phyloP scores from a whole-genome alignment of 192 early-diverging fungal species.

The Kickxella alabastrina region DNA sequence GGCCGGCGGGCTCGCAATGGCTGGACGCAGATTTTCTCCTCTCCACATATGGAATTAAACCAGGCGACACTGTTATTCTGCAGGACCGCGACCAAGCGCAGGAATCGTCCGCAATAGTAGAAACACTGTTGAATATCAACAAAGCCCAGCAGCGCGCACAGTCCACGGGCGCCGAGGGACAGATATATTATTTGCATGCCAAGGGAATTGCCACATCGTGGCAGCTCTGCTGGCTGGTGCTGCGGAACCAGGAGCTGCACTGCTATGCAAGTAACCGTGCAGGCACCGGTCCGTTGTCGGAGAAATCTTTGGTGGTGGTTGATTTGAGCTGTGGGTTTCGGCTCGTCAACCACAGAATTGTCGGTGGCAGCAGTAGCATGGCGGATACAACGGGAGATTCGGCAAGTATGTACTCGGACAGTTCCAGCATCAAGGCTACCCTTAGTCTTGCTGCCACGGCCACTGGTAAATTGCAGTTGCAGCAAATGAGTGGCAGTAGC shows the following conservation, averaged over 20 bases:
- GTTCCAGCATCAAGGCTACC: background rate
- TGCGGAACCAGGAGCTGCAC: constrained; percentile 17
- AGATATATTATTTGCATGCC: constrained; percentile 32
- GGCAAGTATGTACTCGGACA: constrained; percentile 2
- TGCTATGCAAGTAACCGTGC: constrained; percentile 9
- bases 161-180: constrained; percentile 29
- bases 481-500: constrained; percentile 20
- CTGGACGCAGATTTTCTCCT: constrained; percentile 27
- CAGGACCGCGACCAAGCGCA: constrained; percentile 22
- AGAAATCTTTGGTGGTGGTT: constrained; percentile 2
- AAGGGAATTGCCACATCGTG: constrained; percentile 33
- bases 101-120: background rate
- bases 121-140: background rate
- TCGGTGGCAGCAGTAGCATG: constrained; percentile 7
- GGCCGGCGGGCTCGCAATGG: constrained; percentile 39
- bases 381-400: background rate
- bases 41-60: constrained; percentile 13
- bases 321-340: constrained; percentile 27
- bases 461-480: constrained; percentile 8
- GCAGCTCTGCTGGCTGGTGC: constrained; percentile 42
- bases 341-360: constrained; percentile 11
- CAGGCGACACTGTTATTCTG: constrained; percentile 37
- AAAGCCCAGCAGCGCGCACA: background rate
- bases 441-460: constrained; percentile 1
- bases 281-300: background rate